A percentile compares a stretch with the other conserved stretches of the same genome.
These are phyloP conservation scores for Pueraria montana DNA, from an alignment of 306 rosid genomes.

Conservation along the genomic window DNA sequence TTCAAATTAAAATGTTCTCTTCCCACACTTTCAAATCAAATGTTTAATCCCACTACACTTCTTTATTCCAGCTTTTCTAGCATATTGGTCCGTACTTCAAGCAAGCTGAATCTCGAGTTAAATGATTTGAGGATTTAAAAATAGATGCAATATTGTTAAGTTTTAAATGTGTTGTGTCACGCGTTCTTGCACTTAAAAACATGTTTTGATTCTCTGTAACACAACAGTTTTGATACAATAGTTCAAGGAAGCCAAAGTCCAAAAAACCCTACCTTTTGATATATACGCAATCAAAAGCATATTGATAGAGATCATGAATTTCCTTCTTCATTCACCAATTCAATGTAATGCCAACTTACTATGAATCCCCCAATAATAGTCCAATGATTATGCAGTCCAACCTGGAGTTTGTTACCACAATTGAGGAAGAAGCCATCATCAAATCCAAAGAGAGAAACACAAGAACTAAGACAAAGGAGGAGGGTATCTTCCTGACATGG, in stretches of 20 bases:
- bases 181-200: no score
- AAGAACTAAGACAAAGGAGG: not conserved
- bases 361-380: not conserved
- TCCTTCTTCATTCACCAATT: not conserved
- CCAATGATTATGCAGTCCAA: not conserved
- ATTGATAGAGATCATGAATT: not conserved
- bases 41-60: not conserved
- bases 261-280: no score
- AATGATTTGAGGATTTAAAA: no score
- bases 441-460: not conserved
- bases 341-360: not conserved
- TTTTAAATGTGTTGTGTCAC: no score
- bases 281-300: no score
- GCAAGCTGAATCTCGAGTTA: no score
- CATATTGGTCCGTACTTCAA: no score
- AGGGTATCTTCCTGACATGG: constrained; percentile 43
- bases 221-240: no score
- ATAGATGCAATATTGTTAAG: no score
- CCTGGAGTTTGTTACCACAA: not conserved
- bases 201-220: no score
- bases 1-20: not conserved
- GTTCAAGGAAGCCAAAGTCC: no score
- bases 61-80: not conserved
- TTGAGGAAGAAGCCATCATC: not conserved
- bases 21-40: not conserved